Conservation (phyloP, 768 basidiomycete genomes). For the Phaffia australis region DNA sequence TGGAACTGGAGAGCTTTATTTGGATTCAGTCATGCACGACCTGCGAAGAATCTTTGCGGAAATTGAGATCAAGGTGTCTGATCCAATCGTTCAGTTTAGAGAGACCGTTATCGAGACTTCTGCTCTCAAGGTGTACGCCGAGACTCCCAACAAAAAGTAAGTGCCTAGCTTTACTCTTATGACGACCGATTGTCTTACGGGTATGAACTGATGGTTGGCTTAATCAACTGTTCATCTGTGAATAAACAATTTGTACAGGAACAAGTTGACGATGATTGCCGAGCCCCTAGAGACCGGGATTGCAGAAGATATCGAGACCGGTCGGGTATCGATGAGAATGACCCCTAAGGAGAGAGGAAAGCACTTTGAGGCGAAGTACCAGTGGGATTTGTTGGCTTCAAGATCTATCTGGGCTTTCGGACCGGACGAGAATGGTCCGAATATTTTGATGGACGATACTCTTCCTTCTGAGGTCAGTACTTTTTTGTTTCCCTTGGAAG, state of each 20-base stretch:
- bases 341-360: constrained; percentile 85
- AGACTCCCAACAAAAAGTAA: constrained; percentile 97
- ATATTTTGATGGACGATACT: constrained; percentile 89
- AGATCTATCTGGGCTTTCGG: constrained; percentile 99
- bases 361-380: constrained; percentile 93
- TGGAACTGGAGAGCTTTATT: constrained; percentile 91
- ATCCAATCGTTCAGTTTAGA: constrained; percentile 95
- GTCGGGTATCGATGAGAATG: constrained; percentile 89
- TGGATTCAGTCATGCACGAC: constrained; percentile 96
- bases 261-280: constrained; percentile 97
- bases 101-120: constrained; percentile 97
- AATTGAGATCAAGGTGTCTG: constrained; percentile 99
- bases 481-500: background rate
- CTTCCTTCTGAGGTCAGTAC: constrained; percentile 70
- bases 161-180: constrained; percentile 31
- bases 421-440: constrained; percentile 88
- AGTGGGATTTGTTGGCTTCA: constrained; percentile 95
- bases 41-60: constrained; percentile 82
- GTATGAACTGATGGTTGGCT: background rate
- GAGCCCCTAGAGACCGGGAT: constrained; percentile 93
- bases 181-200: background rate
- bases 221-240: background rate
- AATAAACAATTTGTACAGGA: constrained; percentile 46
- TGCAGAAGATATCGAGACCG: constrained; percentile 90
- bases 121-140: constrained; percentile 96